phyloP scores from a whole-genome alignment of 164 flowering plant genomes.

The Stephania cephalantha region DNA sequence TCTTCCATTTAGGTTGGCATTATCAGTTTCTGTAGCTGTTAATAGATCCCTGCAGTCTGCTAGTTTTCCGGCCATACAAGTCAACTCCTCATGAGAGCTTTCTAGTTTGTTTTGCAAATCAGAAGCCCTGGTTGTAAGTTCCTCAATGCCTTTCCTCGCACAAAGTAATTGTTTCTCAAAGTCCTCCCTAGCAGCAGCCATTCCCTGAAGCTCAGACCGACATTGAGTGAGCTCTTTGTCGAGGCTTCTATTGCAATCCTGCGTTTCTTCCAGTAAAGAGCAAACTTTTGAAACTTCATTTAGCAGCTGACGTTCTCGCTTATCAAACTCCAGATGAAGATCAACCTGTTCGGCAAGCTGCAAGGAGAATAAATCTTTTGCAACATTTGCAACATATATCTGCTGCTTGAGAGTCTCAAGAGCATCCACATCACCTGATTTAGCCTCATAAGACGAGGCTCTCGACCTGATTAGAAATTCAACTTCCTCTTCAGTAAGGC shows the following conservation, averaged over 20 bases:
- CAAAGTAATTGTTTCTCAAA: constrained; percentile 31
- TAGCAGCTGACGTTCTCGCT: constrained; percentile 25
- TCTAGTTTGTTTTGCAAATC: constrained; percentile 45
- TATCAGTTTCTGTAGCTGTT: constrained; percentile 34
- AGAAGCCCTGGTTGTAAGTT: constrained; percentile 27
- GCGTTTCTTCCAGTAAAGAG: constrained; percentile 37
- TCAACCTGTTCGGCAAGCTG: constrained; percentile 51
- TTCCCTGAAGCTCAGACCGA: constrained; percentile 43
- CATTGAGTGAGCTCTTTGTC: constrained; percentile 47
- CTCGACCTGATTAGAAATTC: constrained; percentile 30
- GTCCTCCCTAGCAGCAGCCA: constrained; percentile 35
- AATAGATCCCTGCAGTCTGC: constrained; percentile 31
- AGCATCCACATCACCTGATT: constrained; percentile 18
- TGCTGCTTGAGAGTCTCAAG: constrained; percentile 52
- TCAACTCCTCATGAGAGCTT: constrained; percentile 39
- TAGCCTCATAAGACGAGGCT: constrained; percentile 19
- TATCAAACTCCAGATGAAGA: constrained; percentile 35
- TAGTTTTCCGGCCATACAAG: constrained; percentile 36
- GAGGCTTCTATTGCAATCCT: constrained; percentile 37
- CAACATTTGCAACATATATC: constrained; percentile 40
- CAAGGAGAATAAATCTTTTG: constrained; percentile 45
- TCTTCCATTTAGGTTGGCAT: constrained; percentile 30
- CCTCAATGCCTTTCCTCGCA: constrained; percentile 36
- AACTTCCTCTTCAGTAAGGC: constrained; percentile 48
- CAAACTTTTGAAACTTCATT: constrained; percentile 40